Evolutionary conservation across 306 rosid species (phyloP).

Genomic region (Vachellia collinsii): DNA sequence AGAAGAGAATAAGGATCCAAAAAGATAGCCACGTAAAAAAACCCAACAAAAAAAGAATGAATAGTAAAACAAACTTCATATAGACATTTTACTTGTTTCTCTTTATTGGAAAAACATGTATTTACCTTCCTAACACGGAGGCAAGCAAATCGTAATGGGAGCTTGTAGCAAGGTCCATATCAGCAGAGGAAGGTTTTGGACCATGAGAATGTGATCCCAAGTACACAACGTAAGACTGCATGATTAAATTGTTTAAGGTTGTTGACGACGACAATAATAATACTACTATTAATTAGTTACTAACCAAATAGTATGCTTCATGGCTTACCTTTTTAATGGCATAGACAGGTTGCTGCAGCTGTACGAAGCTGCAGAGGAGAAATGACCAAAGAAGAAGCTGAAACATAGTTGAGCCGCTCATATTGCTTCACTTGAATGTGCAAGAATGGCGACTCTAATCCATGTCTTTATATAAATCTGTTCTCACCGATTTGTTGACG

Average conservation of each 20-base stretch:
- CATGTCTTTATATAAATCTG: neutral
- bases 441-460: neutral
- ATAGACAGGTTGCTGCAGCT: neutral
- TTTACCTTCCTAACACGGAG: conserved; percentile 40
- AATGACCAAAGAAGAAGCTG: conserved; percentile 7
- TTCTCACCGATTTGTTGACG: neutral
- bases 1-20: too few relatives aligned
- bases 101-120: too few relatives aligned
- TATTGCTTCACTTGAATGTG: neutral
- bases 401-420: neutral
- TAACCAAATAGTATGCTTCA: neutral
- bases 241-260: neutral
- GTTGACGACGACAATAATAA: neutral
- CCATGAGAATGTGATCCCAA: conserved; percentile 47
- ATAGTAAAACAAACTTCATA: too few relatives aligned
- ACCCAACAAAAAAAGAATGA: too few relatives aligned
- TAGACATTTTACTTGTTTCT: too few relatives aligned
- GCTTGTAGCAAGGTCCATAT: conserved; percentile 41
- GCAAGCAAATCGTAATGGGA: conserved; percentile 40
- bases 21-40: too few relatives aligned
- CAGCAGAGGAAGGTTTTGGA: conserved; percentile 39
- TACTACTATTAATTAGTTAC: too few relatives aligned
- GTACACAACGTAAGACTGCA: conserved; percentile 34
- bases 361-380: neutral
- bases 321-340: conserved; percentile 28